Evolutionary conservation across 495 filamentous ascomycete species (phyloP).

Genomic region (Hypoxylon trugodes): DNA sequence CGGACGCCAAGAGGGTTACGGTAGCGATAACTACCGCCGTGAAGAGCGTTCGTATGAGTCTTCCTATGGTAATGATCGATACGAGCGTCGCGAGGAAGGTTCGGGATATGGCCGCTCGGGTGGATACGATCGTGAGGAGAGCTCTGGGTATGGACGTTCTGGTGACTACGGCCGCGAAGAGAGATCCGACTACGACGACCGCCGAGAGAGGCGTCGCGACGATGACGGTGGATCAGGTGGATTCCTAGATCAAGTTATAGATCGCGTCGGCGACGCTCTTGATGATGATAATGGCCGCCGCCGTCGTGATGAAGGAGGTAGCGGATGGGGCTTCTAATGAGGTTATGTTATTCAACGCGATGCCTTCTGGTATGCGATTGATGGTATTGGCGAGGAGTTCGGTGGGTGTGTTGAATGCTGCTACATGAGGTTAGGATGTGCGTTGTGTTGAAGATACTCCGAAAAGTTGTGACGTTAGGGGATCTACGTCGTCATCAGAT

Average conservation of each 20-base stretch:
- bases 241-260: conserved; percentile 38
- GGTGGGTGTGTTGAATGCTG: background rate
- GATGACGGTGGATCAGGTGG: conserved; percentile 30
- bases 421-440: conserved; percentile 4
- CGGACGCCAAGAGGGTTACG: conserved; percentile 35
- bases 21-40: conserved; percentile 24
- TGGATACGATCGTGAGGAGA: conserved; percentile 36
- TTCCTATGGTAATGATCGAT: conserved; percentile 10
- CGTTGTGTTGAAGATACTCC: conserved; percentile 32
- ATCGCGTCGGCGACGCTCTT: conserved; percentile 39
- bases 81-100: conserved; percentile 33
- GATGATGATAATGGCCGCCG: conserved; percentile 34
- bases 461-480: conserved; percentile 19
- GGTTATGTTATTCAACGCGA: background rate
- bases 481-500: background rate
- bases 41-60: conserved; percentile 19
- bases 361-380: conserved; percentile 1
- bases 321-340: conserved; percentile 32
- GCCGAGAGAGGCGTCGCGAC: conserved; percentile 37
- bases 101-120: conserved; percentile 19
- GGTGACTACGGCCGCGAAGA: conserved; percentile 39
- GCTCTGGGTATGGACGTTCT: conserved; percentile 12
- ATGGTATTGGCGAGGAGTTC: conserved; percentile 12
- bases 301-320: conserved; percentile 31
- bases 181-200: conserved; percentile 23